Evolutionary conservation across 1,284 basidiomycete genomes (phyloP).

Genomic region (Marasmius fiardii): DNA sequence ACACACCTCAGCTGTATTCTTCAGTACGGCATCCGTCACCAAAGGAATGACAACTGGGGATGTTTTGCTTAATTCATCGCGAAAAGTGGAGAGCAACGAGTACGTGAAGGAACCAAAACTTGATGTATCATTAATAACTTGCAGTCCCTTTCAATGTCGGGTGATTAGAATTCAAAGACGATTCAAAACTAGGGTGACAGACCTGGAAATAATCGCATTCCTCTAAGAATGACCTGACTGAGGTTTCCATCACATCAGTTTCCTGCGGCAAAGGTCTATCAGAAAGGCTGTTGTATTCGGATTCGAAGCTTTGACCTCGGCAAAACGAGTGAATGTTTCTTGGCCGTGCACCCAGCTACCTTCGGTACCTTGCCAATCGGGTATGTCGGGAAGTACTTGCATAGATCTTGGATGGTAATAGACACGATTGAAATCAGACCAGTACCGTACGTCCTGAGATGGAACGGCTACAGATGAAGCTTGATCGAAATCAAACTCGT

Average conservation of each 20-base stretch:
- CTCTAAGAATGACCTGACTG: slow-evolving; percentile 64
- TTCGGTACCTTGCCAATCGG: slow-evolving; percentile 48
- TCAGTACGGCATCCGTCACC: slow-evolving; percentile 42
- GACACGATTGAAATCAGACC: slow-evolving; percentile 77
- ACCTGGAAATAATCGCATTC: slow-evolving; percentile 76
- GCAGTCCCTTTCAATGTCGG: slow-evolving; percentile 54
- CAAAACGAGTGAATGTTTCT: slow-evolving; percentile 48
- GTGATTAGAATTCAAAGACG: too few species aligned
- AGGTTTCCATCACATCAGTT: slow-evolving; percentile 57
- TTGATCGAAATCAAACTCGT: slow-evolving; percentile 20
- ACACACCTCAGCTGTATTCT: too few species aligned
- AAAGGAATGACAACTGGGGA: slow-evolving; percentile 54
- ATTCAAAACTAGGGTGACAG: too few species aligned
- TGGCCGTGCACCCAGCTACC: slow-evolving; percentile 56
- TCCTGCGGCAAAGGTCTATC: slow-evolving; percentile 34
- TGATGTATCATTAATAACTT: slow-evolving; percentile 58
- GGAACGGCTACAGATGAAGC: neutral
- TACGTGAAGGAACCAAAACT: slow-evolving; percentile 63
- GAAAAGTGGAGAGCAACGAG: slow-evolving; percentile 52
- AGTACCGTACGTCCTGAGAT: slow-evolving; percentile 51
- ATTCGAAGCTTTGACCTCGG: slow-evolving; percentile 49
- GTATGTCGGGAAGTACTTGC: slow-evolving; percentile 56
- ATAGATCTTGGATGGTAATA: slow-evolving; percentile 63
- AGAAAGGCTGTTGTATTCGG: neutral
- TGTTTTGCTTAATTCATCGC: slow-evolving; percentile 62